Conservation (phyloP, 2,329 filamentous ascomycete species). For the Aspergillus hiratsukae region DNA sequence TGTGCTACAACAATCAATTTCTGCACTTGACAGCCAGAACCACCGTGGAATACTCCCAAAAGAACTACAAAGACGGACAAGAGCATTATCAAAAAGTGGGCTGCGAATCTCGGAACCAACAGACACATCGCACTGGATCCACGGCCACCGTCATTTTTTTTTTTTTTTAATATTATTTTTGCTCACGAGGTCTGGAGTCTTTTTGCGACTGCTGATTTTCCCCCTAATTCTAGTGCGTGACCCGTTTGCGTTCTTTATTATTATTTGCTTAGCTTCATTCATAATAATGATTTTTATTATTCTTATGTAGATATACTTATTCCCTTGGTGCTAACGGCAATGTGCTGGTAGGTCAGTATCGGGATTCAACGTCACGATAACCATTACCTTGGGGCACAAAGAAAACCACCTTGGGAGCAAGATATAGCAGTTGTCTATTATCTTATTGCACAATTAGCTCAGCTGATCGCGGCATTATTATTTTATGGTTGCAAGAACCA, state of each 20-base stretch:
- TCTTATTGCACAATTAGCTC: conserved; percentile 19
- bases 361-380: conserved; percentile 8
- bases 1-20: not conserved
- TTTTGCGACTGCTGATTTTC: not conserved
- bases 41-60: not conserved
- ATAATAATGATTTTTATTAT: not conserved
- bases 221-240: not conserved
- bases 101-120: conserved; percentile 18
- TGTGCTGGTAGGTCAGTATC: no score
- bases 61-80: not conserved
- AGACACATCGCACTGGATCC: conserved; percentile 11
- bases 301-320: no score
- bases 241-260: not conserved
- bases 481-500: conserved; percentile 5
- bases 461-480: conserved; percentile 21
- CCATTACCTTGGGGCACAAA: conserved; percentile 8
- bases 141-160: conserved; percentile 5
- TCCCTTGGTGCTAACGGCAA: no score
- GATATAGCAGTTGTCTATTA: not conserved
- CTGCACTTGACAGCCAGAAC: not conserved
- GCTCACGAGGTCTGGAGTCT: not conserved
- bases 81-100: not conserved
- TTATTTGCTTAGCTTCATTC: not conserved
- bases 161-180: conserved; percentile 2
- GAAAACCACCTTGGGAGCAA: not conserved